A percentile compares a stretch with the other conserved stretches of the same genome.
phyloP scores from a whole-genome alignment of 2,329 filamentous ascomycete genomes.

The Endocalyx cinctus region DNA sequence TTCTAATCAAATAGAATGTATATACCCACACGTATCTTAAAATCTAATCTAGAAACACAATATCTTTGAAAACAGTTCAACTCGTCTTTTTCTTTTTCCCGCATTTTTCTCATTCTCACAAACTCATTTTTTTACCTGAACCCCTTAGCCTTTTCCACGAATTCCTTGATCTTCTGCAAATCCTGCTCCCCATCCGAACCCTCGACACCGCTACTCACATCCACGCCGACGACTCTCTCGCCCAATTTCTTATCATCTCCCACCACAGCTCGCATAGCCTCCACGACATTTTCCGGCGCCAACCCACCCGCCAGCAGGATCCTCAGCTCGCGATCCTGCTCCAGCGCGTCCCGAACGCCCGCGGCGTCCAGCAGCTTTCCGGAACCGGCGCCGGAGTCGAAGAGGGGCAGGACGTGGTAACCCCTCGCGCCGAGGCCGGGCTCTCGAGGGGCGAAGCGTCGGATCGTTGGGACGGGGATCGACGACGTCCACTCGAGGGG shows the following conservation, averaged over 20 bases:
- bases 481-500: slow-evolving; percentile 84
- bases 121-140: slow-evolving; percentile 45
- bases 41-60: no score
- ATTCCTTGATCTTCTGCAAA: slow-evolving; percentile 72
- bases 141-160: slow-evolving; percentile 70
- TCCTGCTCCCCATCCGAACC: slow-evolving; percentile 74
- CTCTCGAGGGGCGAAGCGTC: slow-evolving; percentile 74
- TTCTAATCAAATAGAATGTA: no score
- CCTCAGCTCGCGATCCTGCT: slow-evolving; percentile 63
- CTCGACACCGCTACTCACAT: slow-evolving; percentile 94
- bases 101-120: no score
- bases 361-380: slow-evolving; percentile 72
- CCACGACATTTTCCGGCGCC: slow-evolving; percentile 70
- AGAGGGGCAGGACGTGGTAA: slow-evolving; percentile 76
- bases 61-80: no score
- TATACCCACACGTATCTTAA: no score
- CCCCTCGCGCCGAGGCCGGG: slow-evolving; percentile 68
- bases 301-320: slow-evolving; percentile 84
- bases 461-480: slow-evolving; percentile 91
- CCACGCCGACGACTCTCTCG: slow-evolving; percentile 71
- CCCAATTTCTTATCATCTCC: slow-evolving; percentile 49
- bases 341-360: slow-evolving; percentile 62
- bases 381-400: slow-evolving; percentile 83
- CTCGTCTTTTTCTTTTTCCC: no score
- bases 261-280: slow-evolving; percentile 60